phyloP scores from a whole-genome alignment of 2,329 filamentous ascomycete species.

The Diaporthe nobilis region DNA sequence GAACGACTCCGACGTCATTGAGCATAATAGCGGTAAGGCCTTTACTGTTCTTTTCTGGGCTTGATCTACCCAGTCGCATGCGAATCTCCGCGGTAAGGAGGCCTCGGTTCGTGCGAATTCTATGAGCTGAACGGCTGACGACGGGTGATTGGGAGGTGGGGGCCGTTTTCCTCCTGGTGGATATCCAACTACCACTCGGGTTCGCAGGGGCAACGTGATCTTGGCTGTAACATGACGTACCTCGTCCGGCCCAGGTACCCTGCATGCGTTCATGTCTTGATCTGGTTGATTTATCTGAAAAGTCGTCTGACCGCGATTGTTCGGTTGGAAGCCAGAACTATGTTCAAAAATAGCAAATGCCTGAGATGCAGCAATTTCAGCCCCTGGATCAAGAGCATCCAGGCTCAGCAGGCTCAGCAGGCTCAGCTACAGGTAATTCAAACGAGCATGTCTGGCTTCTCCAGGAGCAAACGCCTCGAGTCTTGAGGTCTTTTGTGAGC shows the following conservation, averaged over 20 bases:
- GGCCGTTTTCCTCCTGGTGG: neutral
- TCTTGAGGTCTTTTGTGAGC: neutral
- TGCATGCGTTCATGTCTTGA: neutral
- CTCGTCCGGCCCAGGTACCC: neutral
- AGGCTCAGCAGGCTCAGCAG: no score
- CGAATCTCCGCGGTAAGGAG: neutral
- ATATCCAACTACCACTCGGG: neutral
- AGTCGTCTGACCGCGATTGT: neutral
- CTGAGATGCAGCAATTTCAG: no score
- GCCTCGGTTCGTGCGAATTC: neutral
- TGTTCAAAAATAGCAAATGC: neutral
- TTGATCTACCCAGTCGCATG: neutral
- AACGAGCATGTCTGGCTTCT: neutral
- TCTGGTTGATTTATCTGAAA: neutral
- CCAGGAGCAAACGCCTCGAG: fast-evolving
- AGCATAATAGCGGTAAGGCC: slow-evolving; percentile 2
- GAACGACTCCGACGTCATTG: neutral
- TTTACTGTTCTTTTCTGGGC: neutral
- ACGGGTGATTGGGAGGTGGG: neutral
- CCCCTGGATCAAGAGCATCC: neutral
- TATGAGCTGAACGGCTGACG: neutral
- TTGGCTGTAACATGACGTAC: neutral
- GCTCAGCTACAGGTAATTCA: neutral
- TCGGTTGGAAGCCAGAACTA: no score
- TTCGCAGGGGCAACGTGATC: neutral